Evolutionary conservation across 768 basidiomycete genomes (phyloP), one percentile per base, ranked within the genome.

Genomic region (Agaricus subrufescens): DNA sequence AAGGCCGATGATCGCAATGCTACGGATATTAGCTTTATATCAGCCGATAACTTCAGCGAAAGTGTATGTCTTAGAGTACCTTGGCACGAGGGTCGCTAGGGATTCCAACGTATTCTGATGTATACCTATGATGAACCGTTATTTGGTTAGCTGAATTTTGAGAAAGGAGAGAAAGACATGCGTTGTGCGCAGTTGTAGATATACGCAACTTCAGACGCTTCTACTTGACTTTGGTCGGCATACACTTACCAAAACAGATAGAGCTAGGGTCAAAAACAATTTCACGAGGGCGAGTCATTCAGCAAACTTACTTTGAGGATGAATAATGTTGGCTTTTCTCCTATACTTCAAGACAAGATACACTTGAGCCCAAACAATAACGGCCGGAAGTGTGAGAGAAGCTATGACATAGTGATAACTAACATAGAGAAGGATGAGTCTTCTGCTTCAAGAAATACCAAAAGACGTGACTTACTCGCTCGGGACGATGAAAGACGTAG

Each of bases 91-190:
- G 26, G 77, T 56, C n/a, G 84, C 82, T 7, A 77, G 62, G 57
- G 63, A 67, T 61, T 83, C 83, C 9, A 85, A 68, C 0, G 83
- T 82, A 54, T 85, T 85, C 75, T 86, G 85, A 66, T 89, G 87
- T 23, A 85, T 84, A 57, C 86, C 86, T 87, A 58, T 30, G 19
- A 19, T 19, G 19, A 19, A 19, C 19, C 19, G 25, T 11, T 25
- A 6, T 26, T 10, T 11, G 31, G 1, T 40, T n/a, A 54, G 8
- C 12, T 45, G 39, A 39, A 19, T 38, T 23, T 19, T 19, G 19
- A 19, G 1, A 19, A 19, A 7, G 19, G 2, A 15, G 25, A 26
- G 10, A 27, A 7, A 8, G n/a, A 65, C 79, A 56, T 58, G 56
- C 58, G 58, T 31, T 59, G 58, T 23, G 54, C 54, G 15, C 58